A percentile compares a stretch with the other conserved stretches of the same genome.
Evolutionary conservation across 2,329 filamentous ascomycete genomes (phyloP).

Genomic region (Blumeria graminis): DNA sequence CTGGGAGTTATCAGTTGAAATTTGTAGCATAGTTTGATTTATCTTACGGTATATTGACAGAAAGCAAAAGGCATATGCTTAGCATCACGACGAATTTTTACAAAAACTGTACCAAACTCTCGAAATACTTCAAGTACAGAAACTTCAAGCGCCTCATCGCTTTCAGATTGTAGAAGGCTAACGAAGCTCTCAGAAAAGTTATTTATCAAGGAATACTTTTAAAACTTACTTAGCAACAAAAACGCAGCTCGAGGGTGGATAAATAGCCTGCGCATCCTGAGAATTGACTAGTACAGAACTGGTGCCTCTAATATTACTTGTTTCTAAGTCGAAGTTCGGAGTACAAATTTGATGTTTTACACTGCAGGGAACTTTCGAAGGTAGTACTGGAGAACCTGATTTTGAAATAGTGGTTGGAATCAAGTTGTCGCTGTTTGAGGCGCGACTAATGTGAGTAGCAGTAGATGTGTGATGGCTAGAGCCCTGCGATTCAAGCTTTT

Average conservation of each 20-base stretch:
- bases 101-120: conserved; percentile 29
- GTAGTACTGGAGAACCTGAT: conserved; percentile 5
- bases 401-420: conserved; percentile 8
- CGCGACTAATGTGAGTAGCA: conserved; percentile 6
- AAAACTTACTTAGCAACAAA: conserved; percentile 40
- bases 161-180: conserved; percentile 26
- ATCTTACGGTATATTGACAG: conserved; percentile 33
- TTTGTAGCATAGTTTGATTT: background rate
- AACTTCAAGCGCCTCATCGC: conserved; percentile 26
- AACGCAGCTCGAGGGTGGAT: conserved; percentile 29
- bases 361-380: conserved; percentile 3
- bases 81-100: conserved; percentile 36
- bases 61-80: conserved; percentile 40
- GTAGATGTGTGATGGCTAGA: conserved; percentile 9
- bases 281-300: conserved; percentile 5
- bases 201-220: background rate
- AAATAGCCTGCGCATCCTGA: conserved; percentile 12
- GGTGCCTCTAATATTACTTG: background rate
- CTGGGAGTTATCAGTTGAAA: conserved; percentile 16
- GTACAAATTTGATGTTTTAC: conserved; percentile 5
- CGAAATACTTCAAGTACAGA: conserved; percentile 29
- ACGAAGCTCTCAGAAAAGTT: background rate
- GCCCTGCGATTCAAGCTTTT: conserved; percentile 2
- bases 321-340: conserved; percentile 5
- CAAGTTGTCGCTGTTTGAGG: conserved; percentile 10